A percentile compares a stretch with the other conserved stretches of the same genome.
These are phyloP conservation scores for Kodamaea sp. DNA, from an alignment of 1,139 yeast species.

Conservation along the genomic window DNA sequence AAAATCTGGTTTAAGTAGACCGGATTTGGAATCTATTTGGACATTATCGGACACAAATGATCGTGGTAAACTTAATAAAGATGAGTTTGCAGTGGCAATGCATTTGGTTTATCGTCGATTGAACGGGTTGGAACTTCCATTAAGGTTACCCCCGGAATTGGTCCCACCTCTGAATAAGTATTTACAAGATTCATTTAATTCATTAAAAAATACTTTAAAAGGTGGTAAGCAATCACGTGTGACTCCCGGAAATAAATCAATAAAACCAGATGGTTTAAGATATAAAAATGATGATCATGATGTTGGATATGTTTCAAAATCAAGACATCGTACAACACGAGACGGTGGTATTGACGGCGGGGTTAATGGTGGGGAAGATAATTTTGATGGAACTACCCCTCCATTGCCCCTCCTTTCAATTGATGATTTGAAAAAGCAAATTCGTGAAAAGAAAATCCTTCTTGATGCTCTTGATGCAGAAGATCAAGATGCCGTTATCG, in stretches of 20 bases:
- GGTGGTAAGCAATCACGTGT: slow-evolving; percentile 27
- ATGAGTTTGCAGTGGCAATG: slow-evolving; percentile 82
- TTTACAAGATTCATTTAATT: slow-evolving; percentile 42
- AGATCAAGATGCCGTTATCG: slow-evolving; percentile 47
- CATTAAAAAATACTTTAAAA: slow-evolving; percentile 42
- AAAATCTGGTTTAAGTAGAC: slow-evolving; percentile 82
- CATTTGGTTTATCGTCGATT: slow-evolving; percentile 72
- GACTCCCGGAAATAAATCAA: slow-evolving; percentile 36
- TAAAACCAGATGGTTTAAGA: slow-evolving; percentile 51
- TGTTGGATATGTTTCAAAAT: slow-evolving; percentile 60
- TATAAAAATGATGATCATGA: slow-evolving; percentile 67
- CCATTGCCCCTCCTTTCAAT: slow-evolving; percentile 18
- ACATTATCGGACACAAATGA: slow-evolving; percentile 69
- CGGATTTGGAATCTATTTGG: slow-evolving; percentile 89
- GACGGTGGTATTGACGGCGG: slow-evolving; percentile 1
- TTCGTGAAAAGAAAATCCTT: slow-evolving; percentile 66
- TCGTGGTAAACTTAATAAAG: slow-evolving; percentile 69
- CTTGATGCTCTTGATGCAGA: slow-evolving; percentile 70
- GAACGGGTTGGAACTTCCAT: slow-evolving; percentile 73
- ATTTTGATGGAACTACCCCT: slow-evolving; percentile 1
- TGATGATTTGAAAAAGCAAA: slow-evolving; percentile 55
- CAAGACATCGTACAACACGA: slow-evolving; percentile 43
- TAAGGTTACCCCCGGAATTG: slow-evolving; percentile 65
- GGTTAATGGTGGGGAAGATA: too few relatives aligned
- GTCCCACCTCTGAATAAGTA: slow-evolving; percentile 77